A percentile compares a stretch with the other conserved stretches of the same genome.
Conservation (phyloP, 2,329 filamentous ascomycete species). For the Nemania diffusa region DNA sequence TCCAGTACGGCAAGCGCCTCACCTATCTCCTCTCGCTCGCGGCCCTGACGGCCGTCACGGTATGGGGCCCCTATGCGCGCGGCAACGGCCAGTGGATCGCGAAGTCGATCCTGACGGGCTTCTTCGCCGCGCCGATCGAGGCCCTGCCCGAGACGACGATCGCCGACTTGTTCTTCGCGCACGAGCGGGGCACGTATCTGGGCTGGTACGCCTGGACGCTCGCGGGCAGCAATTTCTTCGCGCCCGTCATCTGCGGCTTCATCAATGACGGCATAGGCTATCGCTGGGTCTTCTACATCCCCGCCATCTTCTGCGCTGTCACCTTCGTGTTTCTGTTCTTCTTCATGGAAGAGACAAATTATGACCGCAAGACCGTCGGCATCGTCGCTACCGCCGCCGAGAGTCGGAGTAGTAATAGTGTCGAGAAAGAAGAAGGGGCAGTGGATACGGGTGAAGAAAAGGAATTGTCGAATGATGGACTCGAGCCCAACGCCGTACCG, state of each 20-base stretch:
- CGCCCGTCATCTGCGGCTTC: slow-evolving; percentile 57
- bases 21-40: slow-evolving; percentile 54
- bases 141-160: slow-evolving; percentile 58
- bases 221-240: slow-evolving; percentile 56
- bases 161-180: slow-evolving; percentile 55
- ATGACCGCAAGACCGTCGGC: slow-evolving; percentile 53
- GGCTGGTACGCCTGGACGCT: slow-evolving; percentile 56
- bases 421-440: slow-evolving; percentile 31
- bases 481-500: slow-evolving; percentile 35
- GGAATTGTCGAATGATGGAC: slow-evolving; percentile 37
- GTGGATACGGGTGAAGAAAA: slow-evolving; percentile 17
- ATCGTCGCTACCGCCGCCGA: slow-evolving; percentile 32
- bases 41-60: slow-evolving; percentile 48
- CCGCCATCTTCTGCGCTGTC: slow-evolving; percentile 52
- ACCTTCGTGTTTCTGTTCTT: slow-evolving; percentile 59
- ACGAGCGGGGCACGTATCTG: slow-evolving; percentile 57
- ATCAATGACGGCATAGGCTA: slow-evolving; percentile 56
- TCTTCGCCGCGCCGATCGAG: slow-evolving; percentile 59
- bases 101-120: slow-evolving; percentile 56
- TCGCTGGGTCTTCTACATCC: slow-evolving; percentile 58
- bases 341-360: slow-evolving; percentile 70
- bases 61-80: slow-evolving; percentile 53
- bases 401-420: slow-evolving; percentile 16
- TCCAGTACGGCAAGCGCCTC: slow-evolving; percentile 57
- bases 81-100: slow-evolving; percentile 58